Conservation (phyloP, 192 early-diverging fungal genomes). For the Coemansia sp. region DNA sequence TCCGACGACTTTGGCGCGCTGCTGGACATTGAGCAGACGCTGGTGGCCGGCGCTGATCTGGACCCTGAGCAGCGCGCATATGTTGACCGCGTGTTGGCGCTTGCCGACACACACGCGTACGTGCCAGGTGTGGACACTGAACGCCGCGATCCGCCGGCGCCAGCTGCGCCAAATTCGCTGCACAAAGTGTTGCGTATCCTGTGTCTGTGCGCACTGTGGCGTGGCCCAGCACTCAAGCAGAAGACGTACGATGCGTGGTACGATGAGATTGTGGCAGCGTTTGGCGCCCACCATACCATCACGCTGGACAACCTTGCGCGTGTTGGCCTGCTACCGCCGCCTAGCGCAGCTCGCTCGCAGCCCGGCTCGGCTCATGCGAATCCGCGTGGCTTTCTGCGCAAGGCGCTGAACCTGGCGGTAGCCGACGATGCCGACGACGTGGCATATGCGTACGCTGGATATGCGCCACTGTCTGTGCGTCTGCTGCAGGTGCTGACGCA, state of each 20-base stretch:
- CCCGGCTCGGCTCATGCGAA: constrained; percentile 31
- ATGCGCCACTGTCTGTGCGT: constrained; percentile 87
- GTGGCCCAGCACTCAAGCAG: constrained; percentile 73
- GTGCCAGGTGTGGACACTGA: constrained; percentile 40
- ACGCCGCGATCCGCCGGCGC: constrained; percentile 10
- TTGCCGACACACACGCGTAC: constrained; percentile 76
- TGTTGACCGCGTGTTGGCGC: constrained; percentile 83
- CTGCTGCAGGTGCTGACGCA: constrained; percentile 77
- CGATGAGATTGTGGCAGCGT: constrained; percentile 84
- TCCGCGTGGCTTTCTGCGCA: constrained; percentile 57
- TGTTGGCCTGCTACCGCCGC: constrained; percentile 58
- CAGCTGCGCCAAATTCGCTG: constrained; percentile 31
- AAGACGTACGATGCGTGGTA: constrained; percentile 81
- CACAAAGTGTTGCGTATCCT: constrained; percentile 76
- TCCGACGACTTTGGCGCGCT: constrained; percentile 78
- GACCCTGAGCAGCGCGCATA: constrained; percentile 23
- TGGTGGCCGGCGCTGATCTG: constrained; percentile 27
- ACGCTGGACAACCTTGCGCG: constrained; percentile 78
- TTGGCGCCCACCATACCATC: constrained; percentile 85
- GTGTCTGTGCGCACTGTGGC: constrained; percentile 79
- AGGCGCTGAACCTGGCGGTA: constrained; percentile 74
- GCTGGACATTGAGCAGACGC: constrained; percentile 85
- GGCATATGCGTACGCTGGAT: constrained; percentile 92
- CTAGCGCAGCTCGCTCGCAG: constrained; percentile 28
- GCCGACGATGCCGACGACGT: constrained; percentile 88